Conservation (phyloP, 495 filamentous ascomycete genomes). For the Penicillium silybi region DNA sequence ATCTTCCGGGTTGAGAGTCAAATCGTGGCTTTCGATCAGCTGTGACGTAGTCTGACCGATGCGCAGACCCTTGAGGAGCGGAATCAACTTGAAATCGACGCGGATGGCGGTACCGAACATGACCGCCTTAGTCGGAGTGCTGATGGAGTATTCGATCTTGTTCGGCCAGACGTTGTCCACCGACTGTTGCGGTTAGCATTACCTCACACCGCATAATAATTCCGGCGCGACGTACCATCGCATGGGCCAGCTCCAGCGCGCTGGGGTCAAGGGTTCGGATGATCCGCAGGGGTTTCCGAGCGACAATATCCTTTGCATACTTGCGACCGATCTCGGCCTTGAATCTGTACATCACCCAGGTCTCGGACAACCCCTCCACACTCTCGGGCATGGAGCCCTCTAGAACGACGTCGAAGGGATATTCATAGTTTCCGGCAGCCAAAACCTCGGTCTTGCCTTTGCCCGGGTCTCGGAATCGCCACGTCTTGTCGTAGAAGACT, state of each 20-base stretch:
- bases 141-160: conserved; percentile 90
- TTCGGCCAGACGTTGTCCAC: conserved; percentile 92
- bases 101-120: conserved; percentile 82
- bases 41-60: conserved; percentile 72
- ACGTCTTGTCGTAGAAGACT: conserved; percentile 54
- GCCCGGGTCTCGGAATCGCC: conserved; percentile 47
- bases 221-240: conserved; percentile 57
- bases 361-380: conserved; percentile 77
- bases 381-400: conserved; percentile 78
- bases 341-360: conserved; percentile 80
- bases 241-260: conserved; percentile 77
- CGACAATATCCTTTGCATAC: conserved; percentile 73
- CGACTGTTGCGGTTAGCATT: conserved; percentile 40
- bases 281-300: conserved; percentile 77
- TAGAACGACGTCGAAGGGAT: conserved; percentile 76
- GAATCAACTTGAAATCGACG: conserved; percentile 75
- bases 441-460: conserved; percentile 59
- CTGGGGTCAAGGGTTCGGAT: conserved; percentile 80
- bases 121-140: conserved; percentile 83
- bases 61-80: conserved; percentile 79
- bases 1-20: conserved; percentile 50
- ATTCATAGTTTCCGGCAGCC: conserved; percentile 80
- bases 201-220: neutral
- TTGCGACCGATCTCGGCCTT: conserved; percentile 82
- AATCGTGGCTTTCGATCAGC: conserved; percentile 74